Evolutionary conservation across 768 basidiomycete genomes (phyloP).

Genomic region (Naganishia kalamii): DNA sequence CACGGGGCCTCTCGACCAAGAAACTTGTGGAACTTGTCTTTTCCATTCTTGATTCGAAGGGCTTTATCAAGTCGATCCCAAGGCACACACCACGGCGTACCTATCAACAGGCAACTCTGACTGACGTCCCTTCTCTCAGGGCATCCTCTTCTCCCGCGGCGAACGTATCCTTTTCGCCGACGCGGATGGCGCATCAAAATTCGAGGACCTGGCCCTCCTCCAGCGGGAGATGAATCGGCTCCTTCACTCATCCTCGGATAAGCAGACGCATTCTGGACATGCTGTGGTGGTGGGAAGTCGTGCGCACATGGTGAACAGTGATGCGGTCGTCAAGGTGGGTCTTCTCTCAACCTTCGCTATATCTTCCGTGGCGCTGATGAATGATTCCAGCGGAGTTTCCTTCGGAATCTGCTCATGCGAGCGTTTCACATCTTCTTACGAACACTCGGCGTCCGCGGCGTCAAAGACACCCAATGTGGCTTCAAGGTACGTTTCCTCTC

Average conservation of each 20-base stretch:
- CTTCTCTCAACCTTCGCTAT: background rate
- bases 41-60: too few relatives aligned
- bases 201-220: slow-evolving; percentile 72
- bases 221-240: slow-evolving; percentile 65
- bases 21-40: too few relatives aligned
- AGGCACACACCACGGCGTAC: too few relatives aligned
- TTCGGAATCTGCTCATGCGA: slow-evolving; percentile 91
- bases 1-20: too few relatives aligned
- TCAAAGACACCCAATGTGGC: slow-evolving; percentile 92
- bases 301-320: slow-evolving; percentile 85
- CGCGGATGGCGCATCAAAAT: slow-evolving; percentile 86
- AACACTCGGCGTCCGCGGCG: slow-evolving; percentile 80
- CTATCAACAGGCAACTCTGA: background rate
- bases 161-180: slow-evolving; percentile 80
- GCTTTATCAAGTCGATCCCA: too few relatives aligned
- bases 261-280: background rate
- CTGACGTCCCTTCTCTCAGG: slow-evolving; percentile 42
- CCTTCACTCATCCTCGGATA: slow-evolving; percentile 31
- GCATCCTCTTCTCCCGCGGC: slow-evolving; percentile 76
- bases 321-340: slow-evolving; percentile 83
- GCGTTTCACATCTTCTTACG: slow-evolving; percentile 82
- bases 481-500: slow-evolving; percentile 61
- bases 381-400: slow-evolving; percentile 62
- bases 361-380: background rate
- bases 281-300: slow-evolving; percentile 69